A percentile compares a stretch with the other conserved stretches of the same genome.
phyloP scores from a whole-genome alignment of 495 filamentous ascomycete species.

The Venustampulla echinocandica region DNA sequence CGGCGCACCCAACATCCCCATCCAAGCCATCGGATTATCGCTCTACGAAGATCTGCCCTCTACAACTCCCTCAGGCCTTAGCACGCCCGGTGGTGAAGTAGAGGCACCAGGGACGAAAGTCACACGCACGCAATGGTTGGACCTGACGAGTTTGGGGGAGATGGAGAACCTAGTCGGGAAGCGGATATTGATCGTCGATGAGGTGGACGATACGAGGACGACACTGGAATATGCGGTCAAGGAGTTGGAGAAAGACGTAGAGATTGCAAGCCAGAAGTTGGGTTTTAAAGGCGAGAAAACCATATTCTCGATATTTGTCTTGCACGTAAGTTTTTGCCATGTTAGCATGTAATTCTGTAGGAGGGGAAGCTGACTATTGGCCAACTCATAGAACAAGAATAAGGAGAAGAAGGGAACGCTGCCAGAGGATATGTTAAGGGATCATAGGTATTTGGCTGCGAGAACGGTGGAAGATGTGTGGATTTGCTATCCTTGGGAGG shows the following conservation, averaged over 20 bases:
- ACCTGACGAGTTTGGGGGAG: constrained; percentile 72
- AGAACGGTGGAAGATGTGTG: constrained; percentile 84
- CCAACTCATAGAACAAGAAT: constrained; percentile 72
- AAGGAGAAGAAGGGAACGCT: constrained; percentile 88
- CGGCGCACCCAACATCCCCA: constrained; percentile 88
- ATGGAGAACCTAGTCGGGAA: constrained; percentile 93
- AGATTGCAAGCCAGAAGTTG: constrained; percentile 61
- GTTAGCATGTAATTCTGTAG: background rate
- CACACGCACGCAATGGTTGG: constrained; percentile 96
- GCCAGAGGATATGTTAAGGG: constrained; percentile 67
- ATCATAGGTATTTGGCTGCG: constrained; percentile 75
- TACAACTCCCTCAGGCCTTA: constrained; percentile 21
- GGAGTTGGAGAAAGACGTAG: constrained; percentile 95
- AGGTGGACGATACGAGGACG: constrained; percentile 96
- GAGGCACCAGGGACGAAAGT: constrained; percentile 86
- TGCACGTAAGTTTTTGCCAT: constrained; percentile 63
- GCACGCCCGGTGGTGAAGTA: constrained; percentile 39
- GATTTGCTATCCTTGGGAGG: constrained; percentile 99
- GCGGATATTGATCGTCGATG: constrained; percentile 95
- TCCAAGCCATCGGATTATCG: constrained; percentile 96
- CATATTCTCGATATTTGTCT: constrained; percentile 84
- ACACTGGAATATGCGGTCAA: constrained; percentile 94
- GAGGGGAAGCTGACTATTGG: constrained; percentile 11
- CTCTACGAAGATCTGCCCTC: constrained; percentile 80
- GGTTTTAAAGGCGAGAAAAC: constrained; percentile 64